Evolutionary conservation across 148 eudicot species (phyloP).

Genomic region (Chenopodium berlandieri): DNA sequence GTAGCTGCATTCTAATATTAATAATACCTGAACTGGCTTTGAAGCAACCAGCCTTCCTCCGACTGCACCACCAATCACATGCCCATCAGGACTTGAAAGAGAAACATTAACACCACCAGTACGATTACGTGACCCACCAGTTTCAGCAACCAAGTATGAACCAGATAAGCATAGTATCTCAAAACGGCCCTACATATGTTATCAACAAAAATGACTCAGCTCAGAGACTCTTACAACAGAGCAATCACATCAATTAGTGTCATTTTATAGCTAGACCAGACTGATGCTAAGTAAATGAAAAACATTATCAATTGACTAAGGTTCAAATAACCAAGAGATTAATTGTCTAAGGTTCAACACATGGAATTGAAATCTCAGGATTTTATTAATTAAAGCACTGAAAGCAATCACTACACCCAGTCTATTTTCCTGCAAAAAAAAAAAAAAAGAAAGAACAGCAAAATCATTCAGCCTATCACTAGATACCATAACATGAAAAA

Average conservation of each 20-base stretch:
- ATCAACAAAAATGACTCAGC: conserved; percentile 7
- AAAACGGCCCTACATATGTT: conserved; percentile 63
- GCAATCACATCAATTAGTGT: background rate
- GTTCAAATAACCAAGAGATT: background rate
- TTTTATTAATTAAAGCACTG: background rate
- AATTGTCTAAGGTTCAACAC: background rate
- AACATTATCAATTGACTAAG: background rate
- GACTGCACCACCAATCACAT: conserved; percentile 80
- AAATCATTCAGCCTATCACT: too few species aligned
- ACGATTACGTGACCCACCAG: conserved; percentile 64
- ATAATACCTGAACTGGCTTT: conserved; percentile 71
- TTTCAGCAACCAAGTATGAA: conserved; percentile 73
- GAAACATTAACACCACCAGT: conserved; percentile 85
- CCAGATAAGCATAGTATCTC: conserved; percentile 91
- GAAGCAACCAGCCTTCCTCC: conserved; percentile 76
- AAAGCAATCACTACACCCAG: background rate
- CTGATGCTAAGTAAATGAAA: background rate
- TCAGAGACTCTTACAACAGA: background rate
- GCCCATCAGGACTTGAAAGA: conserved; percentile 79
- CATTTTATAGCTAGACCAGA: background rate
- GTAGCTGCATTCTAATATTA: background rate
- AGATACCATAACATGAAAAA: too few species aligned
- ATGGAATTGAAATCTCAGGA: background rate
- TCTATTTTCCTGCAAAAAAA: too few species aligned
- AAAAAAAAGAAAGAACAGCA: too few species aligned